phyloP scores from a whole-genome alignment of 768 basidiomycete species.

The Flagelloscypha sp. region DNA sequence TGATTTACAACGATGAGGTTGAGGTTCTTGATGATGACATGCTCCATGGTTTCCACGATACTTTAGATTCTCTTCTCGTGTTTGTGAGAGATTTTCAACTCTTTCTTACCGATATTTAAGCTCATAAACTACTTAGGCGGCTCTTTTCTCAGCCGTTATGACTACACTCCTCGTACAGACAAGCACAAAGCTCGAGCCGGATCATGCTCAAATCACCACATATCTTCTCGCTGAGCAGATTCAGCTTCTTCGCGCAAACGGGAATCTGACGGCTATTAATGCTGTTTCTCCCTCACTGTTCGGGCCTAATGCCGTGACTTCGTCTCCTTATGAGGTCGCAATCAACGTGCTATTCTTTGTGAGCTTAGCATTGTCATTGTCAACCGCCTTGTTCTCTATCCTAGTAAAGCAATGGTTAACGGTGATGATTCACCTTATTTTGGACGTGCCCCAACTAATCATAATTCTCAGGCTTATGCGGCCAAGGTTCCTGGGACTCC shows the following conservation, averaged over 20 bases:
- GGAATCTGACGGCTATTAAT: constrained; percentile 4
- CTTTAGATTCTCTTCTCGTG: not conserved
- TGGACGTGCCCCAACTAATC: too few species aligned
- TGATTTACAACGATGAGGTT: not conserved
- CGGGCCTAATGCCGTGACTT: too few species aligned
- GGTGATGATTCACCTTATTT: too few species aligned
- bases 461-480: too few species aligned
- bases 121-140: constrained; percentile 3
- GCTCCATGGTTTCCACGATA: too few species aligned
- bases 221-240: constrained; percentile 1
- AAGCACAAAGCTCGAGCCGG: constrained; percentile 8
- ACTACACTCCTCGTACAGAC: constrained; percentile 10
- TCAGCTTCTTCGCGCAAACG: too few species aligned
- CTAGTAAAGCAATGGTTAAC: constrained; percentile 18
- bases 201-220: constrained; percentile 3
- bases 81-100: not conserved
- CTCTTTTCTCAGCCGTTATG: constrained; percentile 9
- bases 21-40: not conserved
- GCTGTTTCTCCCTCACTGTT: too few species aligned
- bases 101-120: too few species aligned
- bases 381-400: constrained; percentile 14
- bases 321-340: too few species aligned
- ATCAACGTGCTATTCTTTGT: constrained; percentile 15
- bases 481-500: too few species aligned
- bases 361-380: constrained; percentile 15